phyloP scores from a whole-genome alignment of 805 yeast species.

The Spathaspora boniae region DNA sequence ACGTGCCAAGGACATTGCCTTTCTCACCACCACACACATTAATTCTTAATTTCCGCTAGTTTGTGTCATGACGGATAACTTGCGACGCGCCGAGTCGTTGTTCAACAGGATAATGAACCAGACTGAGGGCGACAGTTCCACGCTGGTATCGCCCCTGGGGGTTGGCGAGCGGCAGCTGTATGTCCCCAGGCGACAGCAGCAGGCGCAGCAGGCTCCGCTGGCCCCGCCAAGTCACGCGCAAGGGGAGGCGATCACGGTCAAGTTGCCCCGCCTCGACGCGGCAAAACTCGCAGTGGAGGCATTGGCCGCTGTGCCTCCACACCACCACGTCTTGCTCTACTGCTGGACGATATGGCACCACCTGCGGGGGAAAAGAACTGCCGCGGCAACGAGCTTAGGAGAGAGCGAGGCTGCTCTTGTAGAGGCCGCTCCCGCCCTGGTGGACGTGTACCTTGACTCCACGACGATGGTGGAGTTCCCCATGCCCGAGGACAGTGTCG shows the following conservation, averaged over 20 bases:
- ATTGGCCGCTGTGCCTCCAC: slow-evolving; percentile 20
- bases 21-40: no score
- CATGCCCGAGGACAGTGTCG: no score
- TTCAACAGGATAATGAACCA: slow-evolving; percentile 46
- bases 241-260: no score
- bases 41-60: no score
- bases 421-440: slow-evolving; percentile 10
- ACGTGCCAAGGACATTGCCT: no score
- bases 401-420: slow-evolving; percentile 14
- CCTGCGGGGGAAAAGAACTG: slow-evolving; percentile 26
- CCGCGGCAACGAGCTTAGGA: slow-evolving; percentile 14
- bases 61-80: slow-evolving; percentile 39
- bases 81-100: slow-evolving; percentile 44
- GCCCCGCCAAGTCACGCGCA: no score
- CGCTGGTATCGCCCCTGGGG: no score
- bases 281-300: slow-evolving; percentile 31
- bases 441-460: no score
- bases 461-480: no score
- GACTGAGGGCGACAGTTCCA: slow-evolving; percentile 16
- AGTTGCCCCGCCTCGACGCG: slow-evolving; percentile 37
- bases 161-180: no score
- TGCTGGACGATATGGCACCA: slow-evolving; percentile 53
- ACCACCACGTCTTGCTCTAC: slow-evolving; percentile 41
- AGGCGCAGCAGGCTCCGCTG: no score
- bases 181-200: no score